phyloP scores from a whole-genome alignment of 2,329 filamentous ascomycete genomes.

The Pyrenophora tritici-repentis region DNA sequence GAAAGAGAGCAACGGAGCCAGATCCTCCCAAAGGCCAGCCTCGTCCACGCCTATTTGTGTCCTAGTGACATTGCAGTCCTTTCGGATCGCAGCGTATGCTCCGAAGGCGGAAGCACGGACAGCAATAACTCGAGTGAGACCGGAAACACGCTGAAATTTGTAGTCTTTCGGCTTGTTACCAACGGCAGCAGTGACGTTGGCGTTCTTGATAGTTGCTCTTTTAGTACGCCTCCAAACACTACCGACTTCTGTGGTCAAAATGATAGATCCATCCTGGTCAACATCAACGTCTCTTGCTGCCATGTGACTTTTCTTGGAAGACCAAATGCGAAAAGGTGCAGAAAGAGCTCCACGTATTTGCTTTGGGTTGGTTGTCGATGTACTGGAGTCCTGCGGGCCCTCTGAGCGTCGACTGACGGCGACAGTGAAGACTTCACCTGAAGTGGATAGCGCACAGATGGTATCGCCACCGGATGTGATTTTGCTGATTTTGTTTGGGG shows the following conservation, averaged over 20 bases:
- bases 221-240: conserved; percentile 91
- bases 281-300: conserved; percentile 86
- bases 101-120: conserved; percentile 89
- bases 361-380: conserved; percentile 88
- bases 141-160: conserved; percentile 91
- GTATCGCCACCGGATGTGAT: conserved; percentile 88
- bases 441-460: conserved; percentile 82
- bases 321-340: conserved; percentile 82
- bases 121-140: conserved; percentile 79
- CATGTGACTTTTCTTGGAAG: conserved; percentile 79
- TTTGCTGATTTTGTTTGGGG: conserved; percentile 71
- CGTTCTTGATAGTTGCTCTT: conserved; percentile 77
- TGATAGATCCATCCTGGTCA: conserved; percentile 91
- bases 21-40: conserved; percentile 74
- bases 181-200: conserved; percentile 53
- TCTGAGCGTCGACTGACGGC: conserved; percentile 73
- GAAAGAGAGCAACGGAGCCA: conserved; percentile 72
- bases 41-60: conserved; percentile 69
- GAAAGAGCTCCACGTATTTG: conserved; percentile 87
- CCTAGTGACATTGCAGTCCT: conserved; percentile 80
- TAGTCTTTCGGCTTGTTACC: conserved; percentile 80
- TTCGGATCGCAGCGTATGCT: conserved; percentile 84
- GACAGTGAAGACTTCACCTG: conserved; percentile 87
- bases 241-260: conserved; percentile 88
- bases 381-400: conserved; percentile 58